These are phyloP conservation scores for Zygosaccharomyces pseudobailii DNA, from an alignment of 1,139 yeast species.

Conservation along the genomic window DNA sequence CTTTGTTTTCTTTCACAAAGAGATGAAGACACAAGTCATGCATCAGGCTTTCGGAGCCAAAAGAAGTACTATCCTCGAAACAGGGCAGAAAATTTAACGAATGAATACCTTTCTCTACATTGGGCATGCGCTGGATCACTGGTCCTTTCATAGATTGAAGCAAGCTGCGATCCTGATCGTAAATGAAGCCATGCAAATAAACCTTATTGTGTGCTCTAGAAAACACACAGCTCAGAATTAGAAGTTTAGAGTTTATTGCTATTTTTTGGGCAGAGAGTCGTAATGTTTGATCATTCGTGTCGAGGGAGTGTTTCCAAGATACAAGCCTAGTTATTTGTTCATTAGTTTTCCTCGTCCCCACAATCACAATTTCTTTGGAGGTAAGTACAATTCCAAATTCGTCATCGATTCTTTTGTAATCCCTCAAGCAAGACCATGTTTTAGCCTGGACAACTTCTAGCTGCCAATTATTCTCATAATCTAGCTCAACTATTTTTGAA, in stretches of 20 bases:
- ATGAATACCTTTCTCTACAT: not conserved
- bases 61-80: not conserved
- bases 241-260: constrained; percentile 4
- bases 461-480: constrained; percentile 29
- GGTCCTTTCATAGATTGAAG: constrained; percentile 21
- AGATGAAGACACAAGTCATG: constrained; percentile 4
- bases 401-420: constrained; percentile 36
- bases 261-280: constrained; percentile 36
- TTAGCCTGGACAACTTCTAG: constrained; percentile 45
- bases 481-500: constrained; percentile 39
- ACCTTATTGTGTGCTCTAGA: constrained; percentile 23
- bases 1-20: constrained; percentile 4
- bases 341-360: constrained; percentile 31
- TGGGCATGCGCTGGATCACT: constrained; percentile 17
- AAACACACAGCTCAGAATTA: constrained; percentile 18
- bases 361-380: constrained; percentile 55
- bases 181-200: constrained; percentile 21
- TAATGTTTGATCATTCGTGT: constrained; percentile 53
- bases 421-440: constrained; percentile 54
- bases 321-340: constrained; percentile 41
- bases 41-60: not conserved
- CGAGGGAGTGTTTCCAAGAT: constrained; percentile 67
- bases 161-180: constrained; percentile 6
- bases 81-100: constrained; percentile 3
- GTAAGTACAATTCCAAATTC: constrained; percentile 47